Conservation (phyloP, 2,329 filamentous ascomycete genomes). For the Claviceps citrina region DNA sequence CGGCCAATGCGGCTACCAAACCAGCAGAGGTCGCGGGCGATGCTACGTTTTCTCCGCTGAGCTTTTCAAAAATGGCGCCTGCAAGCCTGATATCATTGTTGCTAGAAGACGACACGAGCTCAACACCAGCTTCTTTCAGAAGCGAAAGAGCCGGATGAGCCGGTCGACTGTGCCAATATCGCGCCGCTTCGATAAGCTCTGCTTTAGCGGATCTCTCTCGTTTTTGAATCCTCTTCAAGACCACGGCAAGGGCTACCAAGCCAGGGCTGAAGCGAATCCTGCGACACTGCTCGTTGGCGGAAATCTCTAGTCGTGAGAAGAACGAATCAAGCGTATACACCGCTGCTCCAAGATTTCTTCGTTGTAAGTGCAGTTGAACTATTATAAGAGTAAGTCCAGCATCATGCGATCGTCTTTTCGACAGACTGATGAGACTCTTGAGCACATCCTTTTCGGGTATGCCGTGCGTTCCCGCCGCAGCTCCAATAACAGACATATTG, state of each 20-base stretch:
- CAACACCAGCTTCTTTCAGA: conserved; percentile 65
- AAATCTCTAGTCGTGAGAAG: conserved; percentile 54
- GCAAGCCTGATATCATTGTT: conserved; percentile 53
- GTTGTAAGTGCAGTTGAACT: conserved; percentile 64
- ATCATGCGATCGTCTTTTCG: conserved; percentile 63
- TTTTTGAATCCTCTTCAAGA: conserved; percentile 62
- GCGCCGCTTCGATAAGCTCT: conserved; percentile 64
- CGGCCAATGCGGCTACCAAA: conserved; percentile 68
- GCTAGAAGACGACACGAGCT: conserved; percentile 62
- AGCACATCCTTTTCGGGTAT: conserved; percentile 50
- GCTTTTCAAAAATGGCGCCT: conserved; percentile 59
- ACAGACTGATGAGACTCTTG: conserved; percentile 50
- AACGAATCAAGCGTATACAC: conserved; percentile 62
- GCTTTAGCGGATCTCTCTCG: conserved; percentile 55
- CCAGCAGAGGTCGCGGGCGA: conserved; percentile 64
- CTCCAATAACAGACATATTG: conserved; percentile 38
- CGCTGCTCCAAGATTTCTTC: conserved; percentile 57
- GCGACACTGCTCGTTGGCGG: conserved; percentile 37
- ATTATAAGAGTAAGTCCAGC: conserved; percentile 67
- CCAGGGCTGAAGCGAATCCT: conserved; percentile 73
- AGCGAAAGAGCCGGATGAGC: conserved; percentile 39
- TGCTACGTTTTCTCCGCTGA: conserved; percentile 48
- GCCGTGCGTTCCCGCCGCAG: conserved; percentile 56
- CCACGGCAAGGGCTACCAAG: conserved; percentile 63
- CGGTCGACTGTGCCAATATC: conserved; percentile 58